A percentile compares a stretch with the other conserved stretches of the same genome.
phyloP scores from a whole-genome alignment of 2,329 filamentous ascomycete species.

The Ceratocystis harringtonii region DNA sequence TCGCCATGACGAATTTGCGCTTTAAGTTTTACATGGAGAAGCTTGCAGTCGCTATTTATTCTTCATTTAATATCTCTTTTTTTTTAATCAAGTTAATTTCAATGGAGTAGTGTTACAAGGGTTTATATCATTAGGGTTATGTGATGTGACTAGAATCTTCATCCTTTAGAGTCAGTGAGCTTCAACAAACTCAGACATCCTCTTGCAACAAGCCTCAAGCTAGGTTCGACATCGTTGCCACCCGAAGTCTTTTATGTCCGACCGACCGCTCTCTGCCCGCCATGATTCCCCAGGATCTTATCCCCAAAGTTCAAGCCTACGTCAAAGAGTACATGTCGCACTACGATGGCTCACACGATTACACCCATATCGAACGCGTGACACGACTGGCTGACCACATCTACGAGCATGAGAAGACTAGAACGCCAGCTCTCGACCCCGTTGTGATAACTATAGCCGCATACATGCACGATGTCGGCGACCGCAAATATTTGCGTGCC shows the following conservation, averaged over 20 bases:
- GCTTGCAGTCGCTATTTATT: background rate
- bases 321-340: constrained; percentile 58
- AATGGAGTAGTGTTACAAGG: too few relatives aligned
- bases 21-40: background rate
- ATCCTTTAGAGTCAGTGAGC: too few relatives aligned
- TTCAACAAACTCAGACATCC: too few relatives aligned
- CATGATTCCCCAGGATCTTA: constrained; percentile 25
- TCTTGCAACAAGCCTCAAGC: too few relatives aligned
- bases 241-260: too few relatives aligned
- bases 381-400: constrained; percentile 56
- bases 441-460: constrained; percentile 50
- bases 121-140: background rate
- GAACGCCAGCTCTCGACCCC: constrained; percentile 19
- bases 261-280: background rate
- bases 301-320: constrained; percentile 46
- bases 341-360: constrained; percentile 81
- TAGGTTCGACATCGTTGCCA: too few relatives aligned
- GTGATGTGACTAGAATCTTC: background rate
- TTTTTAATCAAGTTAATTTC: too few relatives aligned
- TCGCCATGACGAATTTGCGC: background rate
- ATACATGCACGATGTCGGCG: constrained; percentile 76
- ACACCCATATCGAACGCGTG: constrained; percentile 68
- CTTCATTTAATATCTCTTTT: too few relatives aligned
- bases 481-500: constrained; percentile 59
- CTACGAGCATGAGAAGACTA: constrained; percentile 33